Percentiles rank a stretch among this genome's conserved stretches.
Conservation (phyloP, 2,329 filamentous ascomycete genomes). For the Akanthomyces muscarius region DNA sequence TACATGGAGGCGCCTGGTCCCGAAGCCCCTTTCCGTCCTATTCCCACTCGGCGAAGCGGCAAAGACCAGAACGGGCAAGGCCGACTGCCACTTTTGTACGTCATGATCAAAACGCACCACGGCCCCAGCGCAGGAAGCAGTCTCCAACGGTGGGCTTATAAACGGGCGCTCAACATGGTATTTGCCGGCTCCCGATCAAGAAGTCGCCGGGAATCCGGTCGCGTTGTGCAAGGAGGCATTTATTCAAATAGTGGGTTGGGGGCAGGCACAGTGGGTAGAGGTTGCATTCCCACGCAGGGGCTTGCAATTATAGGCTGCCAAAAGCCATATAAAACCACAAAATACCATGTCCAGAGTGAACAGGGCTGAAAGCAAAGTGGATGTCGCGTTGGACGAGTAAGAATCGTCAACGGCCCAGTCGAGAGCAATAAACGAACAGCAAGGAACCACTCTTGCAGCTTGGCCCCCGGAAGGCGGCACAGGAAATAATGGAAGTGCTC, state of each 20-base stretch:
- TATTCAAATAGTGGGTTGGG: not conserved
- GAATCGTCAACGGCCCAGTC: not conserved
- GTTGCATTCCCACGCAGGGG: not conserved
- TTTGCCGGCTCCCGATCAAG: not conserved
- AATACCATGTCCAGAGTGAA: not conserved
- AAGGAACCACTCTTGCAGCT: not conserved
- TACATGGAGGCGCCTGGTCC: not conserved
- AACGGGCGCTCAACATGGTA: not conserved
- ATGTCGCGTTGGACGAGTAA: not conserved
- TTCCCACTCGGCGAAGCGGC: not conserved
- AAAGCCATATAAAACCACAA: not conserved
- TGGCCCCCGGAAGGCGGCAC: not conserved
- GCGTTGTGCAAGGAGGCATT: not conserved
- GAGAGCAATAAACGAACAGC: not conserved
- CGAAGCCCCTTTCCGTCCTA: conserved; percentile 1
- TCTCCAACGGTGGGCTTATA: not conserved
- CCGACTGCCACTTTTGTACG: not conserved
- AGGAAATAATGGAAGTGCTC: not conserved
- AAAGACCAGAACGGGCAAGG: not conserved
- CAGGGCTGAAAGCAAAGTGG: not conserved
- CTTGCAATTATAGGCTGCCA: not conserved
- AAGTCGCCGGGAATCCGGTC: not conserved
- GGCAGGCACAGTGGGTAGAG: not conserved
- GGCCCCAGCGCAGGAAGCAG: not conserved
- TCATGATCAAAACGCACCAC: not conserved